These are phyloP conservation scores for Xylaria telfairii DNA, from an alignment of 495 filamentous ascomycete species.

Conservation along the genomic window DNA sequence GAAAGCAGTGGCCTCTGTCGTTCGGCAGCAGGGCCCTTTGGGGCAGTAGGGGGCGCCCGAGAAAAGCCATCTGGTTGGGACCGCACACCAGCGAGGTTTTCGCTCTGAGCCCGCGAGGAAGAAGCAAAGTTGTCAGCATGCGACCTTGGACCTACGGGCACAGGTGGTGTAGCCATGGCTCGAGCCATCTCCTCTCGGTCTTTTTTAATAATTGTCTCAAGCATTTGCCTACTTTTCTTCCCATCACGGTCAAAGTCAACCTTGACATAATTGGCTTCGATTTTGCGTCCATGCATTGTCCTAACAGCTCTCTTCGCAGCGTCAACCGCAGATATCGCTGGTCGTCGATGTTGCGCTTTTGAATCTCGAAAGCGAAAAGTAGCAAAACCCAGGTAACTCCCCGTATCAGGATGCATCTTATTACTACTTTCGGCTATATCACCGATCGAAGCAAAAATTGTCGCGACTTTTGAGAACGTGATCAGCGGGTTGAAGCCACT, in stretches of 20 bases:
- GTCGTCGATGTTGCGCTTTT: conserved; percentile 50
- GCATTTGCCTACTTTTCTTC: conserved; percentile 72
- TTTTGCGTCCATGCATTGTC: conserved; percentile 68
- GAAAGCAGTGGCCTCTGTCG: conserved; percentile 42
- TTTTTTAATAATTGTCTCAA: conserved; percentile 72
- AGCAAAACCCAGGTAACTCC: conserved; percentile 90
- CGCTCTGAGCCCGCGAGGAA: conserved; percentile 7
- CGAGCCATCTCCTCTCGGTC: conserved; percentile 59
- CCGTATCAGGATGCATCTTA: conserved; percentile 89
- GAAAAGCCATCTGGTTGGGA: conserved; percentile 45
- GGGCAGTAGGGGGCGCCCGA: conserved; percentile 79
- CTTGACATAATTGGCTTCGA: conserved; percentile 74
- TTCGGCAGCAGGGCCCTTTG: conserved; percentile 83
- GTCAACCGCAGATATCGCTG: conserved; percentile 68
- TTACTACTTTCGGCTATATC: conserved; percentile 89
- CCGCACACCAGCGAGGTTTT: neutral
- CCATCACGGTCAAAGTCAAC: conserved; percentile 92
- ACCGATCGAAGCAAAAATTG: conserved; percentile 83
- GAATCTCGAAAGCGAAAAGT: conserved; percentile 87
- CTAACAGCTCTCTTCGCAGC: conserved; percentile 80
- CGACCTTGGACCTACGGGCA: conserved; percentile 49
- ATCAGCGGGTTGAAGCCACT: conserved; percentile 92
- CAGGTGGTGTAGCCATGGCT: conserved; percentile 38
- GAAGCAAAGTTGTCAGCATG: neutral
- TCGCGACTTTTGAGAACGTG: conserved; percentile 75